Evolutionary conservation across 2,329 filamentous ascomycete genomes (phyloP).

Genomic region (Epichloe typhina): DNA sequence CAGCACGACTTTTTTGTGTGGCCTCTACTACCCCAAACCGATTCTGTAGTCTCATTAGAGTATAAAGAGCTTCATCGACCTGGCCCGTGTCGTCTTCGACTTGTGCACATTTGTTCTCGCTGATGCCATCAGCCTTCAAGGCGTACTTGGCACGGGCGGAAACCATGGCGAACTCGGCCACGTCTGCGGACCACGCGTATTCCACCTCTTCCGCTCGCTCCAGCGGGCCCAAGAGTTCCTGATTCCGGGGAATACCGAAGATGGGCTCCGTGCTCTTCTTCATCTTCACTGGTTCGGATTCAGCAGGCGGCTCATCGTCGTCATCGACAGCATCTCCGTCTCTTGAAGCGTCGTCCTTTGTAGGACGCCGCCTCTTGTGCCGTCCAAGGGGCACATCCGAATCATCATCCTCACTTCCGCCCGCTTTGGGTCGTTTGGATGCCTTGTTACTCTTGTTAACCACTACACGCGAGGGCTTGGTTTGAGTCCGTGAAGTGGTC

Average conservation of each 20-base stretch:
- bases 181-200: slow-evolving; percentile 15
- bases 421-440: neutral
- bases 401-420: neutral
- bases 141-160: slow-evolving; percentile 11
- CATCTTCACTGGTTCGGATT: slow-evolving; percentile 3
- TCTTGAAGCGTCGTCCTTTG: neutral
- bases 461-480: no score
- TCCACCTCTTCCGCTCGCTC: slow-evolving; percentile 4
- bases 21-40: slow-evolving; percentile 10
- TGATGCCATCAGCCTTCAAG: slow-evolving; percentile 9
- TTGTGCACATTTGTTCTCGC: neutral
- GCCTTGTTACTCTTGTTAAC: neutral
- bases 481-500: neutral
- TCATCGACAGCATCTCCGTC: neutral
- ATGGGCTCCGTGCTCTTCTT: slow-evolving; percentile 7
- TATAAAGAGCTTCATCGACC: neutral
- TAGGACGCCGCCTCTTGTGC: neutral
- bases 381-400: neutral
- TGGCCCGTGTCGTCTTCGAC: neutral
- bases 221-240: slow-evolving; percentile 5
- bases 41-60: slow-evolving; percentile 5
- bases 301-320: neutral
- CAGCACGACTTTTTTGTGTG: slow-evolving; percentile 5
- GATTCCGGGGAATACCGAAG: slow-evolving; percentile 11
- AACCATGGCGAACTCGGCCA: slow-evolving; percentile 12